phyloP scores from a whole-genome alignment of 225 moss, liverwort and hornwort genomes.

The Bryoerythrophyllum caledonicum region DNA sequence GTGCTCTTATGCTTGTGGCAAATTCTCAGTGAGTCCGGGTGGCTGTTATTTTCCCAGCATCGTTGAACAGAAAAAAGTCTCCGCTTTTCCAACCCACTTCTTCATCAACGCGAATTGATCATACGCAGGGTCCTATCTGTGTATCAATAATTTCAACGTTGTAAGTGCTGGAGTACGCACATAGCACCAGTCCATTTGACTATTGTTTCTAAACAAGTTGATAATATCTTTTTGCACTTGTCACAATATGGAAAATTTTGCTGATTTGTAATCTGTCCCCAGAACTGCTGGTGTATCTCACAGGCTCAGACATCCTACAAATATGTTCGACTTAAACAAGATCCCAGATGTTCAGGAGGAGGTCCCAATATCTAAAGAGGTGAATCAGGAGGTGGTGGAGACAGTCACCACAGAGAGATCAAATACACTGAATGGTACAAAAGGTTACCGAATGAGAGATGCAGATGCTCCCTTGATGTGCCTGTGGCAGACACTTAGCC shows the following conservation, averaged over 20 bases:
- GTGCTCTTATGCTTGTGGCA: not conserved
- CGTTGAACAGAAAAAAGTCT: not conserved
- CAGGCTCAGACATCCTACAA: not conserved
- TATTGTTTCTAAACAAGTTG: not conserved
- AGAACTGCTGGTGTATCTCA: not conserved
- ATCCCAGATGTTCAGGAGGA: not conserved
- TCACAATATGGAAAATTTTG: not conserved
- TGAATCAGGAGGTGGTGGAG: not conserved
- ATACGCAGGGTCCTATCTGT: not conserved
- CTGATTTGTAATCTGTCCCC: not conserved
- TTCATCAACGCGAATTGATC: not conserved
- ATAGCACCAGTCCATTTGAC: not conserved
- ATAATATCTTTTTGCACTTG: not conserved
- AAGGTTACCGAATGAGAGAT: too few species aligned
- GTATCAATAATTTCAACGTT: not conserved
- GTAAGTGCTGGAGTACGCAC: not conserved
- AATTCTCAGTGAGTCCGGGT: not conserved
- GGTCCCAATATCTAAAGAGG: not conserved
- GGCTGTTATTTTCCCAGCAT: not conserved
- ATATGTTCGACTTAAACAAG: slow-evolving; percentile 18
- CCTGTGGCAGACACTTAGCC: not conserved
- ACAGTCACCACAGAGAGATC: not conserved
- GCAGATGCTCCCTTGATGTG: not conserved
- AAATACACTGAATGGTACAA: not conserved
- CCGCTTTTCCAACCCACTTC: not conserved